A percentile compares a stretch with the other conserved stretches of the same genome.
Conservation (phyloP, 768 basidiomycete genomes). For the Piloderma croceum region DNA sequence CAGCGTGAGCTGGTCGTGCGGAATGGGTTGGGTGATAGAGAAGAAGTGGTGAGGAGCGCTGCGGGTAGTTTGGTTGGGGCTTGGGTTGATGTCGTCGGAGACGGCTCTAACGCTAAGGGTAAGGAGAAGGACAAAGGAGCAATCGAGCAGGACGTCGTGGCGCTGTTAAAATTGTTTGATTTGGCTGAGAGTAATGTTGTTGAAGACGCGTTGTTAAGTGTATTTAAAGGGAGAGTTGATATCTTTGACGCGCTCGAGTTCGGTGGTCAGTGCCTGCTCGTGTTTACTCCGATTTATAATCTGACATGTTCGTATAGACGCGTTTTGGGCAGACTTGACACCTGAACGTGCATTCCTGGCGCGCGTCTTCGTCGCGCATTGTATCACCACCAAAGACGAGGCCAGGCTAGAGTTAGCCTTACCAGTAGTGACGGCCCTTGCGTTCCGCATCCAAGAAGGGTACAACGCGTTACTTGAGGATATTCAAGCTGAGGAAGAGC, state of each 20-base stretch:
- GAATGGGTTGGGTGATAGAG: conserved; percentile 84
- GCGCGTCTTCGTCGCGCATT: conserved; percentile 79
- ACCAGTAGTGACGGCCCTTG: conserved; percentile 81
- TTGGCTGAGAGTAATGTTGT: conserved; percentile 54
- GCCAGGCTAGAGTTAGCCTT: conserved; percentile 60
- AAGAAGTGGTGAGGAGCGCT: conserved; percentile 63
- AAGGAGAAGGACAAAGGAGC: conserved; percentile 26
- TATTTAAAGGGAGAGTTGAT: conserved; percentile 62
- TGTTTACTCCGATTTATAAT: neutral
- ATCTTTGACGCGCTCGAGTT: conserved; percentile 68
- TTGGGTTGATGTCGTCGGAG: conserved; percentile 67
- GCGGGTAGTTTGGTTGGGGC: conserved; percentile 63
- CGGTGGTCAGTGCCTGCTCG: conserved; percentile 41
- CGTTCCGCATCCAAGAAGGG: conserved; percentile 63
- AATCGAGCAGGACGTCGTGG: conserved; percentile 35
- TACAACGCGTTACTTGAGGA: conserved; percentile 61
- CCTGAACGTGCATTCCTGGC: conserved; percentile 78
- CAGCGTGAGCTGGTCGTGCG: conserved; percentile 76
- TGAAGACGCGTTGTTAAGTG: conserved; percentile 65
- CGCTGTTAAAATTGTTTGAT: conserved; percentile 56
- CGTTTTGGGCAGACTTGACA: conserved; percentile 64
- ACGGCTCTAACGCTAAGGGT: conserved; percentile 25
- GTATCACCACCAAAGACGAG: conserved; percentile 54
- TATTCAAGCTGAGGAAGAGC: conserved; percentile 29
- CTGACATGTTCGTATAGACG: conserved; percentile 37